A percentile compares a stretch with the other conserved stretches of the same genome.
Conservation (phyloP, 495 filamentous ascomycete species). For the Lophium mytilinum region DNA sequence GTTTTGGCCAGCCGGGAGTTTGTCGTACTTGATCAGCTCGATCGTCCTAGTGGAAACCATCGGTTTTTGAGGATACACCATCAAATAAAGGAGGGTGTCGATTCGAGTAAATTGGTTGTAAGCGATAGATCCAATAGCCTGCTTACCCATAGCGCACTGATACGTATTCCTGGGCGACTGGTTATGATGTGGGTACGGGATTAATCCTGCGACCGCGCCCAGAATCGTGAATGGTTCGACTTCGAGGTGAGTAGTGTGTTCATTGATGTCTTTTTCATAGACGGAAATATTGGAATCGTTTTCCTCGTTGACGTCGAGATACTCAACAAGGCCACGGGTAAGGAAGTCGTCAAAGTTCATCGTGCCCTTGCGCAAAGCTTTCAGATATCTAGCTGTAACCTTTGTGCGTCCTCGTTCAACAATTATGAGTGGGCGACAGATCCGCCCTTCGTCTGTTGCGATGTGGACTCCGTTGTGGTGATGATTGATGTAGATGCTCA, state of each 20-base stretch:
- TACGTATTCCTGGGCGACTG: slow-evolving; percentile 99
- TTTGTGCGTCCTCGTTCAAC: slow-evolving; percentile 77
- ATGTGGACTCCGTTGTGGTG: slow-evolving; percentile 89
- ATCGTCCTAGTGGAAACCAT: slow-evolving; percentile 97
- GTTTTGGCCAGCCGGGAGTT: slow-evolving; percentile 92
- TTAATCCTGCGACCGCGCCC: slow-evolving; percentile 92
- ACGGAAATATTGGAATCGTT: slow-evolving; percentile 91
- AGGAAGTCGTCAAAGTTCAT: slow-evolving; percentile 92
- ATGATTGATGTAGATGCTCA: slow-evolving; percentile 90
- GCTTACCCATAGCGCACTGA: slow-evolving; percentile 99
- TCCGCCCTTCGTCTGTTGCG: slow-evolving; percentile 91
- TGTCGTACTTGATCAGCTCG: slow-evolving; percentile 94
- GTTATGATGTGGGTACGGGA: slow-evolving; percentile 98
- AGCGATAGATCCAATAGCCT: slow-evolving; percentile 96
- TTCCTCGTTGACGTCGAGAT: slow-evolving; percentile 96
- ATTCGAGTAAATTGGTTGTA: slow-evolving; percentile 95
- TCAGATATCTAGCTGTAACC: slow-evolving; percentile 66
- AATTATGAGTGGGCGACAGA: slow-evolving; percentile 90
- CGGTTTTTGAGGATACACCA: slow-evolving; percentile 96
- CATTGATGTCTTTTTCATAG: slow-evolving; percentile 71
- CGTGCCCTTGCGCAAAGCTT: slow-evolving; percentile 66
- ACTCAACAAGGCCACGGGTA: slow-evolving; percentile 80
- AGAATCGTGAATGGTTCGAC: slow-evolving; percentile 97
- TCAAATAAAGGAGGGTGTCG: slow-evolving; percentile 88
- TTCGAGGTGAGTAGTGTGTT: slow-evolving; percentile 83